Conservation (phyloP, 176 grass and related monocot genomes). For the Oryza glaberrima region DNA sequence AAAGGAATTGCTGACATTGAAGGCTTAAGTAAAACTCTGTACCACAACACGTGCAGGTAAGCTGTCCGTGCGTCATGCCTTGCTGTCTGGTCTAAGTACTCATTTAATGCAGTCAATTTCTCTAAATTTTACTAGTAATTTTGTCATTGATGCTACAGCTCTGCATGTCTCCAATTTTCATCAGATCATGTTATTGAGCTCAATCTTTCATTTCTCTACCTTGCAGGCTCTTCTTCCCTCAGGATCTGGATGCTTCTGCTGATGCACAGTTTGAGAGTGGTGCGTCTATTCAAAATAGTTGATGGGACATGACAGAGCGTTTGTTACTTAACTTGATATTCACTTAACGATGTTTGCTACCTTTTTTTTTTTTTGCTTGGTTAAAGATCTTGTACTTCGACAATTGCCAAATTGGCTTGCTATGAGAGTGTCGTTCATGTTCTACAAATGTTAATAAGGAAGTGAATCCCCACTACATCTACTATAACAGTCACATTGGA, state of each 20-base stretch:
- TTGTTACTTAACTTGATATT: not conserved
- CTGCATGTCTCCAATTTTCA: constrained; percentile 1
- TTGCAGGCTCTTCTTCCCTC: constrained; percentile 91
- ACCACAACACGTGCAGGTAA: constrained; percentile 95
- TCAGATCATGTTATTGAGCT: constrained; percentile 21
- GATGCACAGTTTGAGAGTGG: constrained; percentile 81
- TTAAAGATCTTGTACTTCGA: constrained; percentile 10
- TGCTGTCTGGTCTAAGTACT: not conserved
- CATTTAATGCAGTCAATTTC: not conserved
- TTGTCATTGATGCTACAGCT: constrained; percentile 2
- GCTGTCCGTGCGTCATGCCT: constrained; percentile 9
- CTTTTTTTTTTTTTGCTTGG: not conserved
- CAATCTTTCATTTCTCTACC: constrained; percentile 17
- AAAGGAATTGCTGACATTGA: constrained; percentile 87
- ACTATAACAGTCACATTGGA: not conserved
- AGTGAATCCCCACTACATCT: not conserved
- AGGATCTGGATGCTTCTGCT: constrained; percentile 74
- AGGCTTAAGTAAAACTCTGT: constrained; percentile 76
- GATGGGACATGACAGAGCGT: constrained; percentile 12
- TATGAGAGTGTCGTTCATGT: not conserved
- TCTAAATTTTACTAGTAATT: not conserved
- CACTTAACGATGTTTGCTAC: not conserved
- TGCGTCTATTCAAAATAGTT: constrained; percentile 41
- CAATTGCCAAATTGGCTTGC: not conserved
- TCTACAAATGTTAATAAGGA: not conserved